Base-by-base conservation (phyloP, 192 early-diverging fungal genomes). In the Helicostylum pulchrum region DNA sequence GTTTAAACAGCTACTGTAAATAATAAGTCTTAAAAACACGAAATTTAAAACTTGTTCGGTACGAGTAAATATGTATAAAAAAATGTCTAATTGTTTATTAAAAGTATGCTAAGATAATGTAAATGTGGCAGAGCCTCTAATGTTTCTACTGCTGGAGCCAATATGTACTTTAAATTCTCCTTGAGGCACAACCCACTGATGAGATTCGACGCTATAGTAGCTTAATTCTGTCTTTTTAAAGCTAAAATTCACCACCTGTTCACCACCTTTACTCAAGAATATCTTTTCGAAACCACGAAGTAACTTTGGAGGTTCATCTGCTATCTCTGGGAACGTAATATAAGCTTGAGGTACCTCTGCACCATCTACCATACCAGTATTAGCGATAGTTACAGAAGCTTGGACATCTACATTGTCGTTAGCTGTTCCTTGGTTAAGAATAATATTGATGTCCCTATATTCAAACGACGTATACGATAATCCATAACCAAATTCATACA, bases 381-480 rank as follows among this genome's bases (percentile, higher is more conserved):
- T 77, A 2, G 57, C 15, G 20, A 88, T 48, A 2, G 11, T 10
- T 12, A 85, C 52, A 0, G 78, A 66, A 4, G 77, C 77, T 11
- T 43, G 53, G 32, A 71, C 57, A 7, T 44, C 42, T 1, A 54
- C 51, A 55, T 65, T 43, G 2, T 58, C 17, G n/a, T 47, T 15
- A 14, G n/a, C 53, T 61, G 44, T 5, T 6, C 21, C 31, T 4
- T 48, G 12, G 23, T 23, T 52, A 9, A 64, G 26, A 3, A 11
- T 26, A 4, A 74, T n/a, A 3, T 53, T 8, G 17, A 77, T 20
- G 15, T 77, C 26, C 2, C 43, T 46, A 55, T 88, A 89, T 5
- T 63, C 48, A 66, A 88, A 89, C 7, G 12, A 61, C 2, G 87
- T 86, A 66, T 88, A 88, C 0, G 87, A 89, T 3, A 88, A 65